Percentiles rank a stretch among this genome's conserved stretches.
phyloP scores from a whole-genome alignment of 768 basidiomycete genomes.

The Brasilioporus rufonigricans region DNA sequence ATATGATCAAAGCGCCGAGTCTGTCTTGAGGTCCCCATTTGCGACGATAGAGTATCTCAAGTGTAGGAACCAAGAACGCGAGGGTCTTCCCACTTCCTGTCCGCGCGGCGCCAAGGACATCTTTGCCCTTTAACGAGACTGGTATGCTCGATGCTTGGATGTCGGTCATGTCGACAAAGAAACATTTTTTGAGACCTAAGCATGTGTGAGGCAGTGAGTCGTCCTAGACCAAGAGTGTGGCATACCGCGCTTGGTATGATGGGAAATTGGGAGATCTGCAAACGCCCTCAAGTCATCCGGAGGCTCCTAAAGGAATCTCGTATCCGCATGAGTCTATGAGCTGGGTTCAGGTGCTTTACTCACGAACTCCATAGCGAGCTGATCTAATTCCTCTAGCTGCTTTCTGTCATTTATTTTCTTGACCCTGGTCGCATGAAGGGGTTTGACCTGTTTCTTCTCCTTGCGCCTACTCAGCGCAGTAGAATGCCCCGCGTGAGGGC shows the following conservation, averaged over 20 bases:
- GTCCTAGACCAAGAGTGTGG: not conserved
- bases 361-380: constrained; percentile 50
- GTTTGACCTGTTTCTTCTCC: constrained; percentile 16
- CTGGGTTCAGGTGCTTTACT: constrained; percentile 13
- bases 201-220: constrained; percentile 4
- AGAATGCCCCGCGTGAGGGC: constrained; percentile 20
- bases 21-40: constrained; percentile 76
- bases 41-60: constrained; percentile 61
- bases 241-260: constrained; percentile 69
- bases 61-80: constrained; percentile 65
- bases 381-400: constrained; percentile 49
- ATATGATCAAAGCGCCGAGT: constrained; percentile 87
- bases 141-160: constrained; percentile 65
- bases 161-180: constrained; percentile 85
- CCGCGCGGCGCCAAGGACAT: constrained; percentile 66
- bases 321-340: constrained; percentile 3
- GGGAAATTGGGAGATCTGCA: constrained; percentile 74
- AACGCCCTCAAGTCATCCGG: constrained; percentile 53
- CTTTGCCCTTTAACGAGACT: constrained; percentile 56
- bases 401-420: constrained; percentile 49
- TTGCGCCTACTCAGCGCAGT: constrained; percentile 6
- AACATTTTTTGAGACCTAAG: constrained; percentile 81
- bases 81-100: constrained; percentile 77
- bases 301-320: constrained; percentile 42
- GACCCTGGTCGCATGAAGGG: constrained; percentile 26